Base-by-base conservation (phyloP, 257 asterid genomes). In the Leptodermis oblonga region DNA sequence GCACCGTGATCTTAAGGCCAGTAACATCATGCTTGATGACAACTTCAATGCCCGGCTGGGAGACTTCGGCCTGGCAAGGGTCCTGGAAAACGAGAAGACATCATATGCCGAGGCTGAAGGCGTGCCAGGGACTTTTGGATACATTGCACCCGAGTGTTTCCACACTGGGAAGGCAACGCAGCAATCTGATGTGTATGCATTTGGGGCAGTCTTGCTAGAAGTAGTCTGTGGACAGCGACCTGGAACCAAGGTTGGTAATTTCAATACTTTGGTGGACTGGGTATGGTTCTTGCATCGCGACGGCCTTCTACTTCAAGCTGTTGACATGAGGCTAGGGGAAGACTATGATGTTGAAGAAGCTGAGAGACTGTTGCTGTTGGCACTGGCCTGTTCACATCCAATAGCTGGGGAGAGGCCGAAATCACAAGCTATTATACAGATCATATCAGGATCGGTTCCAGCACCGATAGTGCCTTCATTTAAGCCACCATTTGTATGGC, bases 71-170 rank as follows among this genome's bases (percentile, higher is more conserved):
- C 97, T 88, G 5, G 98, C 97, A 4, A 85, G 97, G 12, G 96
- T 90, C 9, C 42, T 92, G 1, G 98, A 92, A 55, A 88, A 92
- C 5, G 98, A 80, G 43, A 86, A 82, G 51, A 85, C 96, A 25
- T 92, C 96, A 0, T 90, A 90, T 36, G 88, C 86, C 0, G 96
- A 90, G 66, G 97, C 93, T 0, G 95, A 86, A 33, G 98, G 97
- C 0, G 84, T 90, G 0, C 58, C 81, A 1, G 98, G 95, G 31
- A 92, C 98, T 0, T 70, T 82, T 81, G 98, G 98, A 34, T 92
- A 90, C 81, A 87, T 93, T n/a, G 99, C 99, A 2, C 97, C 96
- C 3, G 97, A 93, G 79, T 90, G 97, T 67, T 88, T 92, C 81
- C 96, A 83, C 83, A 92, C 90, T 0, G 98, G 94, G 6, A 92